Evolutionary conservation across 257 asterid species (phyloP).

Genomic region (Plantago ovata): DNA sequence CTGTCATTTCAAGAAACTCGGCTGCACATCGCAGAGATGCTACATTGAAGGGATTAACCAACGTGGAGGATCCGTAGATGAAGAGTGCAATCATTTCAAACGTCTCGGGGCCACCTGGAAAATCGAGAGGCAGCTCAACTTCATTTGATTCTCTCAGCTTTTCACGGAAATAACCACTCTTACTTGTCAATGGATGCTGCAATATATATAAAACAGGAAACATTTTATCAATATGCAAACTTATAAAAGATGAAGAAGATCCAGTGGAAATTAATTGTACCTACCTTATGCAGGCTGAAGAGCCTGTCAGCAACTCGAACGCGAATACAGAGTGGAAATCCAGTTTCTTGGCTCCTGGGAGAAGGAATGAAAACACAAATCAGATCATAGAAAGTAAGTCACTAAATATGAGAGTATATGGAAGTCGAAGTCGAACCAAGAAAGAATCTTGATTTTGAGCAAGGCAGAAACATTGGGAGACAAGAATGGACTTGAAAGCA

Average conservation of each 20-base stretch:
- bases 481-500: conserved; percentile 45
- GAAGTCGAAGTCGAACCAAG: conserved; percentile 41
- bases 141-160: conserved; percentile 48
- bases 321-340: conserved; percentile 52
- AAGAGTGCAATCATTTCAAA: conserved; percentile 67
- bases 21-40: conserved; percentile 73
- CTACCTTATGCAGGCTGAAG: conserved; percentile 72
- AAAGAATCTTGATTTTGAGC: conserved; percentile 64
- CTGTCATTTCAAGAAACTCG: conserved; percentile 54
- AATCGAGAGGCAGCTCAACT: conserved; percentile 44
- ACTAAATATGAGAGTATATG: neutral
- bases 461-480: conserved; percentile 65
- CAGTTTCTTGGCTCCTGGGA: conserved; percentile 72
- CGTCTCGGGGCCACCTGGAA: conserved; percentile 68
- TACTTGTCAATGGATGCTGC: conserved; percentile 49
- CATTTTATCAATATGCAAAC: neutral
- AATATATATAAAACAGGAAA: neutral
- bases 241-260: no score
- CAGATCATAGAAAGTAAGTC: neutral
- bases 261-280: neutral
- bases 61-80: conserved; percentile 61
- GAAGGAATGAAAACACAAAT: conserved; percentile 2
- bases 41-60: conserved; percentile 55
- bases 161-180: conserved; percentile 62
- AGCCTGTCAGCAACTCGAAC: conserved; percentile 47